Evolutionary conservation across 2,329 filamentous ascomycete species (phyloP), one percentile per base, ranked within the genome.

Genomic region (Lecanicillium sp.): DNA sequence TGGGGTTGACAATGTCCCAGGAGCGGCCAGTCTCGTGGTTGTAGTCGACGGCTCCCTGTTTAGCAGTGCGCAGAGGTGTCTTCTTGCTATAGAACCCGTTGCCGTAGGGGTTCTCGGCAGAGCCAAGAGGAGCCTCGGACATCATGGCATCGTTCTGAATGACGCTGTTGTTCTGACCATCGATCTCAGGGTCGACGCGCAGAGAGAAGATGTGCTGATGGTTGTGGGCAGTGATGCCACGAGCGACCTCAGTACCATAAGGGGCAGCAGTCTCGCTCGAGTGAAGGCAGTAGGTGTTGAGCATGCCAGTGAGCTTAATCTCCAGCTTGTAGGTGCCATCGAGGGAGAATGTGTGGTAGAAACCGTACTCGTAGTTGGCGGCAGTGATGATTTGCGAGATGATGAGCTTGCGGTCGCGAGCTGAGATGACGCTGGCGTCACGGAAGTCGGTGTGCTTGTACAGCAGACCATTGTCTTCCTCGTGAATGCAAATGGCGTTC

Each of bases 161-260:
- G 43, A 88, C 63, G 0, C 74, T 72, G 55, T 83, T 83, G 16
- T 63, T 60, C 45, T 72, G 64, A 1, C 78, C 77, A 51, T 83
- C 78, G 33, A 83, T 63, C 34, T 77, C 73, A 1, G 79, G 77
- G 48, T 84, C 80, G 14, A 84, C 73, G 2, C 79, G 71, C 16
- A 78, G 59, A n/a, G 67, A 73, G 55, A 85, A 84, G 42, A 84
- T 70, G 60, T 85, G 80, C 53, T 85, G 80, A 47, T 84, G 80
- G 56, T 83, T 80, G 42, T 79, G 76, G 0, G 79, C 80, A 18
- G 80, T 62, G 3, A 78, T 71, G 0, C 78, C 77, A 0, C 73
- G 71, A 0, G 70, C 68, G 1, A 85, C 78, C n/a, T 81, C 68
- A 30, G 75, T 83, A 9, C 76, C 78, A 50, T 72, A 82, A 0